phyloP scores from a whole-genome alignment of 768 basidiomycete species.

The Xerocomus spinulosus region DNA sequence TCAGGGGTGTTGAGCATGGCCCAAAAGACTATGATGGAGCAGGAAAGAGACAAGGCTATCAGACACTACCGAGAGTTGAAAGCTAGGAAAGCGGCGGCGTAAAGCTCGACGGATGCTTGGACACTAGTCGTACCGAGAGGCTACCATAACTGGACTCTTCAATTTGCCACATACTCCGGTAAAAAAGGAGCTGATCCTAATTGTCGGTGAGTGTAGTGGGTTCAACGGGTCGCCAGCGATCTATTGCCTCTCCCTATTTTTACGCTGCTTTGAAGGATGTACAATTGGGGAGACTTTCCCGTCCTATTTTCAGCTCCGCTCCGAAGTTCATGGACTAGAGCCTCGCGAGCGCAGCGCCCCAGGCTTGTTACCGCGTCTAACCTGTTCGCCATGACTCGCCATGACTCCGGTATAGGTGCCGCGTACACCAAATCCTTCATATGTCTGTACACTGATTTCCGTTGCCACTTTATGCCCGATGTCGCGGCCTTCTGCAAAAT shows the following conservation, averaged over 20 bases:
- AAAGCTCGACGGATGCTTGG: constrained; percentile 8
- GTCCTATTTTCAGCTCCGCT: not conserved
- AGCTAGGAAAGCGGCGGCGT: constrained; percentile 33
- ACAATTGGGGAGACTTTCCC: not conserved
- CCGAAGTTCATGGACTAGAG: constrained; percentile 2
- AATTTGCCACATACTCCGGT: constrained; percentile 1
- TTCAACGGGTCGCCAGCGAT: constrained; percentile 4
- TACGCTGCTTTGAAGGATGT: constrained; percentile 1
- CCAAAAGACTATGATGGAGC: constrained; percentile 72
- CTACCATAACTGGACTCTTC: constrained; percentile 9
- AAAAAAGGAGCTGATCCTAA: not conserved
- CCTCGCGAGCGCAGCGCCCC: not conserved
- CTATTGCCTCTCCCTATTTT: constrained; percentile 4
- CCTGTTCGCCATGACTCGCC: constrained; percentile 1
- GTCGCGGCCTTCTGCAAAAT: constrained; percentile 7
- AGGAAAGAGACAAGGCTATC: constrained; percentile 68
- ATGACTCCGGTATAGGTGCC: constrained; percentile 1
- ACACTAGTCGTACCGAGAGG: constrained; percentile 3
- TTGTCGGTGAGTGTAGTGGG: not conserved
- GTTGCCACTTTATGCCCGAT: constrained; percentile 18
- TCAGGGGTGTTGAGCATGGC: constrained; percentile 61
- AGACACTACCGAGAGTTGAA: constrained; percentile 66
- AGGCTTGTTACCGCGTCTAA: not conserved
- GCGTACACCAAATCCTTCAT: not conserved
- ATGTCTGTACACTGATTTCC: constrained; percentile 7